Base-by-base conservation (phyloP, 352 stramenopile genomes). In the Phytophthora fragariaefolia region DNA sequence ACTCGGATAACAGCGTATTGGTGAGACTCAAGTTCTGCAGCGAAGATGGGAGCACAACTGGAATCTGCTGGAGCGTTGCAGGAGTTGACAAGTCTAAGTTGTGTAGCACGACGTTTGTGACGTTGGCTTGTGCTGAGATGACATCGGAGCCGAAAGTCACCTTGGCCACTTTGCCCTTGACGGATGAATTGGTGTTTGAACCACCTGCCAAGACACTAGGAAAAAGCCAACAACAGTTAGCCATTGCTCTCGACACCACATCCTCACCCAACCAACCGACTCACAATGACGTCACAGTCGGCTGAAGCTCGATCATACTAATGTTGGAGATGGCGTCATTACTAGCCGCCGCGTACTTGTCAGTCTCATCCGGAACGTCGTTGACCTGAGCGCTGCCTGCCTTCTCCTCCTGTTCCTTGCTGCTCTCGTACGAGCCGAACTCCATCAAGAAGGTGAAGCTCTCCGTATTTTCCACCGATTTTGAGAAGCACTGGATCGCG, bases 361-460 rank as follows among this genome's bases (percentile, higher is more conserved):
- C 17, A 8, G 76, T 78, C 52, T 84, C 69, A 38, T 73, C 30
- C 1, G 46, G 28, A 1, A 65, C 36, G 0, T 30, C 56, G 12
- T 62, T 24, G 5, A 73, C 57, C 7, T 63, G 66, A 18, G 56
- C 59, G 46, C 49, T 54, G n/a, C 46, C 57, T 58, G 64, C 18
- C 27, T 17, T 58, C 7, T 47, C 53, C 1, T 45, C 51, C 6
- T 42, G 58, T 18, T 79, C 58, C n/a, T 60, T 24, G 50, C 56
- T 42, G 34, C 60, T 74, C n/a, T 61, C 68, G 72, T 78, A 87
- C 7, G 32, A 49, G 28, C 74, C 81, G 34, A 89, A 89, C n/a
- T 67, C 64, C 17, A 92, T 66, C 34, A 89, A 61, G 57, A 92
- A 89, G 18, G 73, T 82, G 50, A 88, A 88, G 6, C 56, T 67